phyloP scores from a whole-genome alignment of 768 basidiomycete species.

The Royoungia palumana region DNA sequence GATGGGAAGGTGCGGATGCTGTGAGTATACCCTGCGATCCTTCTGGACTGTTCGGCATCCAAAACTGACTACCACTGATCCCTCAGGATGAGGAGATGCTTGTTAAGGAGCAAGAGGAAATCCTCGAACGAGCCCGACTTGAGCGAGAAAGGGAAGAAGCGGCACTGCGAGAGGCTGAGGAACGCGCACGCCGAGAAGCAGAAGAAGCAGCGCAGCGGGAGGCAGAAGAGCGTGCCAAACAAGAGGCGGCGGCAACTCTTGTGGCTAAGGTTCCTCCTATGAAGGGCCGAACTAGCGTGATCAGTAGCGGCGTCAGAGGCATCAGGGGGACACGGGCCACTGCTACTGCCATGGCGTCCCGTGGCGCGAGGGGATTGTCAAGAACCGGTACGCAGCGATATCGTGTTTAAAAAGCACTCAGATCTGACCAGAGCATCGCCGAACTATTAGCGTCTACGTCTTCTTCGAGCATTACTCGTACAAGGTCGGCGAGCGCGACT shows the following conservation, averaged over 20 bases:
- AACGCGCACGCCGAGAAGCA: constrained; percentile 28
- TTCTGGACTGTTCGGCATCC: too few relatives aligned
- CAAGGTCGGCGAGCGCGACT: constrained; percentile 26
- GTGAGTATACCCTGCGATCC: constrained; percentile 39
- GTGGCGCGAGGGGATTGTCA: constrained; percentile 44
- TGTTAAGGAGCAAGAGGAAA: constrained; percentile 41
- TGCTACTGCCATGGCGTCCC: constrained; percentile 38
- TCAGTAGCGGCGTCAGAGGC: constrained; percentile 61
- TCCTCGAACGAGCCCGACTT: constrained; percentile 23
- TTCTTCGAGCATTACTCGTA: constrained; percentile 18
- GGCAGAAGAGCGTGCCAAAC: constrained; percentile 47
- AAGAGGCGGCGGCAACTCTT: constrained; percentile 44
- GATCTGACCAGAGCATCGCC: constrained; percentile 2
- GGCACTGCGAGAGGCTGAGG: constrained; percentile 42
- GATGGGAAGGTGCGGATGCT: constrained; percentile 71
- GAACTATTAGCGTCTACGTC: constrained; percentile 10
- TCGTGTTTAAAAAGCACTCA: not conserved
- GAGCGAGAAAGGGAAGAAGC: constrained; percentile 36
- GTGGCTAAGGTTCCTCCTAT: constrained; percentile 19
- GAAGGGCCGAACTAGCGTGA: constrained; percentile 39
- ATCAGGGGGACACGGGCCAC: constrained; percentile 71
- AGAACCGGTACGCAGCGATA: constrained; percentile 34
- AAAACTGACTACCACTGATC: not conserved
- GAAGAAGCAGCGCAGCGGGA: constrained; percentile 39
- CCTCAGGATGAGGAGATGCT: constrained; percentile 58